Conservation (phyloP, 2,329 filamentous ascomycete genomes). For the Dothidotthia symphoricarpi region DNA sequence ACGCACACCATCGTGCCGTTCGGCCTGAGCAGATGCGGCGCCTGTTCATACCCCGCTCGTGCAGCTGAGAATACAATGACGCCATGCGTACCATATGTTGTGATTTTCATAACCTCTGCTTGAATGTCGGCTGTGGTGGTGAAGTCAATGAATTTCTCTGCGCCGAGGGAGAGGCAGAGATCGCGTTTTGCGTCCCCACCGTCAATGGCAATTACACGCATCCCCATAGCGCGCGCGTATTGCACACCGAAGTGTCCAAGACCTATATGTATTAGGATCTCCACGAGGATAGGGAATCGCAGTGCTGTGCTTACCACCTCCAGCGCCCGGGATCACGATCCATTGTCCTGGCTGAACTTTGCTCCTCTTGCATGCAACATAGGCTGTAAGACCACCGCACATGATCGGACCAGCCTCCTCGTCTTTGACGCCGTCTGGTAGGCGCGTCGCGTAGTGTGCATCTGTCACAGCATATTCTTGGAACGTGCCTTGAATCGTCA, state of each 20-base stretch:
- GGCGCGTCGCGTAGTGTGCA: slow-evolving; percentile 47
- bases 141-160: slow-evolving; percentile 59
- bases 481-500: slow-evolving; percentile 45
- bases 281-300: slow-evolving; percentile 41
- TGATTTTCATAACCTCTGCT: slow-evolving; percentile 46
- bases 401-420: slow-evolving; percentile 49
- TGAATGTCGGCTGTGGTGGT: slow-evolving; percentile 61
- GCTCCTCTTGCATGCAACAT: slow-evolving; percentile 46
- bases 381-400: slow-evolving; percentile 51
- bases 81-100: slow-evolving; percentile 70
- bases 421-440: slow-evolving; percentile 46
- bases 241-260: slow-evolving; percentile 29
- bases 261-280: slow-evolving; percentile 33
- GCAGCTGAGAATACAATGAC: slow-evolving; percentile 71
- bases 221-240: slow-evolving; percentile 55
- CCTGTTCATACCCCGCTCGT: slow-evolving; percentile 37
- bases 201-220: slow-evolving; percentile 57
- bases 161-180: slow-evolving; percentile 51
- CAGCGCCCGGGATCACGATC: slow-evolving; percentile 42
- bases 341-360: slow-evolving; percentile 41
- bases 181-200: slow-evolving; percentile 50
- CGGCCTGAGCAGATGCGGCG: slow-evolving; percentile 26
- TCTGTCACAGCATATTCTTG: slow-evolving; percentile 46
- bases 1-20: slow-evolving; percentile 33
- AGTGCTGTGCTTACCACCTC: slow-evolving; percentile 28